Percentiles rank a stretch among this genome's conserved stretches.
These are phyloP conservation scores for Verbascum thapsus DNA, from an alignment of 257 asterid genomes.

Conservation along the genomic window DNA sequence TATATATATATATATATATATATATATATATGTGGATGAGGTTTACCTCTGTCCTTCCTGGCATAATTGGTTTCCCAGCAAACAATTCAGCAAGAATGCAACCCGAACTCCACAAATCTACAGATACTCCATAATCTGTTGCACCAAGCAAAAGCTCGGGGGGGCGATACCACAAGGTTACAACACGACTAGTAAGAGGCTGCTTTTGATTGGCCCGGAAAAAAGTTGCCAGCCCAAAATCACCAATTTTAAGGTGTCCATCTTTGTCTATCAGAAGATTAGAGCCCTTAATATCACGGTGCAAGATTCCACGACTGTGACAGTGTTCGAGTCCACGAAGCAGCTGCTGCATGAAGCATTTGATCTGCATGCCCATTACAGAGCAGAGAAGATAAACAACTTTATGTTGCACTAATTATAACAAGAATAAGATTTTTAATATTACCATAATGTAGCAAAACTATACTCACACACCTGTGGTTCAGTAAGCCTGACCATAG, in stretches of 20 bases:
- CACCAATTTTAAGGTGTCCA: slow-evolving; percentile 88
- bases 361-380: slow-evolving; percentile 58
- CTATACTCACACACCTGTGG: slow-evolving; percentile 61
- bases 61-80: slow-evolving; percentile 87
- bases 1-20: too few relatives aligned
- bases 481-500: slow-evolving; percentile 65
- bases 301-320: slow-evolving; percentile 83
- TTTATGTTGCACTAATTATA: too few relatives aligned
- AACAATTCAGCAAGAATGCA: slow-evolving; percentile 91
- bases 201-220: slow-evolving; percentile 63
- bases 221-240: slow-evolving; percentile 91
- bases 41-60: slow-evolving; percentile 94
- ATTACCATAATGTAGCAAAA: too few relatives aligned
- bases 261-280: slow-evolving; percentile 78
- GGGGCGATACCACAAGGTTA: slow-evolving; percentile 95
- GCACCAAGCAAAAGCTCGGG: slow-evolving; percentile 97
- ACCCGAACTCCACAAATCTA: slow-evolving; percentile 96
- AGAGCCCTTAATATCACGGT: slow-evolving; percentile 92
- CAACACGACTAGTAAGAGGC: slow-evolving; percentile 92
- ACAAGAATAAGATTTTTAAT: too few relatives aligned
- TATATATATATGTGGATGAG: too few relatives aligned
- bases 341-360: slow-evolving; percentile 91
- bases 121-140: slow-evolving; percentile 80
- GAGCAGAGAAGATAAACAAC: slow-evolving; percentile 1
- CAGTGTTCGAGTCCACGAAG: slow-evolving; percentile 89